These are phyloP conservation scores for Rhodotorula taiwanensis DNA, from an alignment of 768 basidiomycete species.

Conservation along the genomic window DNA sequence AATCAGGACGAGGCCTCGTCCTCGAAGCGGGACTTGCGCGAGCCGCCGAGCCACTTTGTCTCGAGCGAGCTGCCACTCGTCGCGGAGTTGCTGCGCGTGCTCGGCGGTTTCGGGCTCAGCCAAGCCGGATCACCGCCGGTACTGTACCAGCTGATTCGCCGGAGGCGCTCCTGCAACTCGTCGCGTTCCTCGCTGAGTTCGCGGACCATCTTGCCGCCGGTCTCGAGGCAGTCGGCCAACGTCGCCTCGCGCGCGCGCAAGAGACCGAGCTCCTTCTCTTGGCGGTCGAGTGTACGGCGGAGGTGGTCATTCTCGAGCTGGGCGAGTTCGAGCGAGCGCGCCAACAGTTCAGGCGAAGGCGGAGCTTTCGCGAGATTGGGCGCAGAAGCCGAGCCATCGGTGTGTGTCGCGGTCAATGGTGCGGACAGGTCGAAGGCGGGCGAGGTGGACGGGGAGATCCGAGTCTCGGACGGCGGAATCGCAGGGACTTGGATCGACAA, in stretches of 20 bases:
- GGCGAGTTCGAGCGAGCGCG: not conserved
- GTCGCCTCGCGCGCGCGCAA: not conserved
- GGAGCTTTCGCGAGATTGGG: not conserved
- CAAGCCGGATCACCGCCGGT: not conserved
- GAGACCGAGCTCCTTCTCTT: not conserved
- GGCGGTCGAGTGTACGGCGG: not conserved
- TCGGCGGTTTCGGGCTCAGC: no score
- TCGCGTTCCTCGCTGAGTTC: not conserved
- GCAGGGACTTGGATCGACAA: not conserved
- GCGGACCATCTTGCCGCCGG: not conserved
- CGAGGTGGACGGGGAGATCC: not conserved
- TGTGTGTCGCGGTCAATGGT: not conserved
- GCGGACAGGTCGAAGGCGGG: not conserved
- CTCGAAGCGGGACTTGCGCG: no score
- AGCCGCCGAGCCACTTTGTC: no score
- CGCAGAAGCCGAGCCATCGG: not conserved
- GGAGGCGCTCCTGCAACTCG: not conserved
- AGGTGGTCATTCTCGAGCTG: slow-evolving; percentile 1
- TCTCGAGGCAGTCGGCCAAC: not conserved
- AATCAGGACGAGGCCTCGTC: no score
- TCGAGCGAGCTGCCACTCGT: no score
- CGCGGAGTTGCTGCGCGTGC: no score
- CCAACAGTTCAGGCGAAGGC: not conserved
- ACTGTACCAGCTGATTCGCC: not conserved
- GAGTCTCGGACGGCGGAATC: not conserved